Evolutionary conservation across 805 yeast genomes (phyloP).

Genomic region (Yamadazyma sp.): DNA sequence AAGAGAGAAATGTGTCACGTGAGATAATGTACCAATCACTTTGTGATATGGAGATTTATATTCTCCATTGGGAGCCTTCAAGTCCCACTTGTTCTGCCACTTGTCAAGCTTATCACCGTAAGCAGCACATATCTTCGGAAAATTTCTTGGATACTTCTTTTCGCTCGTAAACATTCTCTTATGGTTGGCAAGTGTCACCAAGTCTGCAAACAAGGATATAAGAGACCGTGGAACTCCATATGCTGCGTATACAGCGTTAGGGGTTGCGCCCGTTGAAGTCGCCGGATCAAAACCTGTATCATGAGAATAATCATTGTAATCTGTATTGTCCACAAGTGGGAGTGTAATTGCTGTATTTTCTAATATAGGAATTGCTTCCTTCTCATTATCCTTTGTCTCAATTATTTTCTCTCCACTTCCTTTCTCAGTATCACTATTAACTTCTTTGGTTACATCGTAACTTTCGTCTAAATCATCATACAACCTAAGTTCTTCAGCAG

Average conservation of each 20-base stretch:
- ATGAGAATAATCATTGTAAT: slow-evolving; percentile 12
- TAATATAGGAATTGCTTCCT: neutral
- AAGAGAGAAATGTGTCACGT: slow-evolving; percentile 43
- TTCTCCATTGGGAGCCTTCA: slow-evolving; percentile 13
- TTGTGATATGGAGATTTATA: slow-evolving; percentile 42
- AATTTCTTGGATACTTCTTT: slow-evolving; percentile 50
- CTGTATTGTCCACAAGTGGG: slow-evolving; percentile 9
- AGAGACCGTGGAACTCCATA: slow-evolving; percentile 51
- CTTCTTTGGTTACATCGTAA: slow-evolving; percentile 28
- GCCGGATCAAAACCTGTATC: slow-evolving; percentile 12
- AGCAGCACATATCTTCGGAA: slow-evolving; percentile 56
- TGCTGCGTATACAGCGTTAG: slow-evolving; percentile 35
- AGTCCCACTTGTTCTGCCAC: slow-evolving; percentile 43
- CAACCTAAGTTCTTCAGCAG: slow-evolving; percentile 31
- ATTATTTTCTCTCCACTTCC: neutral
- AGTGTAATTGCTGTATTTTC: too few species aligned
- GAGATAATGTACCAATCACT: slow-evolving; percentile 36
- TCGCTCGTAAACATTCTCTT: slow-evolving; percentile 43
- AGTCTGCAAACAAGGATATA: slow-evolving; percentile 45
- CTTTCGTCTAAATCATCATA: slow-evolving; percentile 45
- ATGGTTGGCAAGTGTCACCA: slow-evolving; percentile 51
- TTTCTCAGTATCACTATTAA: neutral
- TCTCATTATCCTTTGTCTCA: neutral
- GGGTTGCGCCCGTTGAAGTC: neutral
- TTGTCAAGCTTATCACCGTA: slow-evolving; percentile 47